Percentiles rank a stretch among this genome's conserved stretches.
Evolutionary conservation across 805 yeast species (phyloP).

Genomic region (Candida sithepensis): DNA sequence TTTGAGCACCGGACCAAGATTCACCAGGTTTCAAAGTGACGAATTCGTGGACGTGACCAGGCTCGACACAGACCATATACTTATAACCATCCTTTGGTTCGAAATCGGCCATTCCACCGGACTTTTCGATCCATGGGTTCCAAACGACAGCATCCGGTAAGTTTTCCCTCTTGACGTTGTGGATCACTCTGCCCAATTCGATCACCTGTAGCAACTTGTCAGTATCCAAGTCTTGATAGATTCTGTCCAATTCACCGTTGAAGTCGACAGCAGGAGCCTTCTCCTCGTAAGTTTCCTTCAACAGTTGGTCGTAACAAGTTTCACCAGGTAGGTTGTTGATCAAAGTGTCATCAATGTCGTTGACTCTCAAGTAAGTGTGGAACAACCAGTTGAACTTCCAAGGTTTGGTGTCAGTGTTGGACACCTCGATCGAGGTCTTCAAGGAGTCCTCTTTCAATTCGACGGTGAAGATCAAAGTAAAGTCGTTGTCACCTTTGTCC

Average conservation of each 20-base stretch:
- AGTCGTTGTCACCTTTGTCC: conserved; percentile 56
- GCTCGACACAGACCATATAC: conserved; percentile 91
- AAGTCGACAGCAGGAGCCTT: conserved; percentile 73
- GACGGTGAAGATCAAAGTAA: conserved; percentile 71
- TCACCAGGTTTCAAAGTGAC: conserved; percentile 63
- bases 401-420: conserved; percentile 58
- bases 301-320: conserved; percentile 70
- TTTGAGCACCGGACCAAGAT: conserved; percentile 73
- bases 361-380: conserved; percentile 81
- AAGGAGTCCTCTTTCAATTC: conserved; percentile 55
- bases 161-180: conserved; percentile 61
- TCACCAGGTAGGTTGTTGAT: conserved; percentile 78
- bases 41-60: conserved; percentile 80
- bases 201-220: conserved; percentile 62
- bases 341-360: conserved; percentile 72
- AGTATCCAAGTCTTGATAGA: conserved; percentile 61
- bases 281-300: conserved; percentile 58
- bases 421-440: conserved; percentile 69
- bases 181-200: conserved; percentile 65
- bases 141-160: conserved; percentile 76
- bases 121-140: conserved; percentile 93
- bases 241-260: conserved; percentile 79
- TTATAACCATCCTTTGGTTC: conserved; percentile 80
- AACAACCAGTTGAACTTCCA: conserved; percentile 92
- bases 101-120: conserved; percentile 84